Evolutionary conservation across 331 rosid species (phyloP).

Genomic region (Quercus tomentella): DNA sequence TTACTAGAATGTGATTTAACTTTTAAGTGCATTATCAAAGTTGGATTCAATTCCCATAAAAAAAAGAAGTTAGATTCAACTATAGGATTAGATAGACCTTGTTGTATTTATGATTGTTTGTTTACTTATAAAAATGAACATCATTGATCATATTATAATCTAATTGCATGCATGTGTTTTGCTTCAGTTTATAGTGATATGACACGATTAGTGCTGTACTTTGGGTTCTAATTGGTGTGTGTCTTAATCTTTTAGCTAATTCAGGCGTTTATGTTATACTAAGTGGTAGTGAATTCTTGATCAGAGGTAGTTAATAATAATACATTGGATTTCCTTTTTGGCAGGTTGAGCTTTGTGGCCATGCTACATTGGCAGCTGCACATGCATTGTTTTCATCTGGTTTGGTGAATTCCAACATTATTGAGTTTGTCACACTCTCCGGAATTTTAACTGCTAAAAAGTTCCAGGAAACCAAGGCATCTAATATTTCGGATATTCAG

Average conservation of each 20-base stretch:
- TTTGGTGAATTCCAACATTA: constrained; percentile 27
- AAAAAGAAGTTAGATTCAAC: not conserved
- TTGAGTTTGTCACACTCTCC: constrained; percentile 66
- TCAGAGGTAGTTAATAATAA: no score
- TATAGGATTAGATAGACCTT: not conserved
- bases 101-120: not conserved
- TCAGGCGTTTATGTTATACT: not conserved
- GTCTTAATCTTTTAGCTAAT: not conserved
- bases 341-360: constrained; percentile 88
- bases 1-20: not conserved
- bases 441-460: constrained; percentile 58
- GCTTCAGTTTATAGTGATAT: not conserved
- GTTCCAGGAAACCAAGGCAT: constrained; percentile 16
- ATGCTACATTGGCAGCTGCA: constrained; percentile 84
- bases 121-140: not conserved
- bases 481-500: constrained; percentile 17
- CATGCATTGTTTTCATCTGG: constrained; percentile 54
- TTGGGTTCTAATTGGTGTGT: not conserved
- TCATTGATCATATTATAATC: not conserved
- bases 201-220: not conserved
- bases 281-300: not conserved
- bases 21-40: not conserved
- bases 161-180: not conserved
- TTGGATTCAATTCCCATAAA: not conserved
- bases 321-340: not conserved